phyloP scores from a whole-genome alignment of 2,329 filamentous ascomycete species.

The Fusarium nisikadoi region DNA sequence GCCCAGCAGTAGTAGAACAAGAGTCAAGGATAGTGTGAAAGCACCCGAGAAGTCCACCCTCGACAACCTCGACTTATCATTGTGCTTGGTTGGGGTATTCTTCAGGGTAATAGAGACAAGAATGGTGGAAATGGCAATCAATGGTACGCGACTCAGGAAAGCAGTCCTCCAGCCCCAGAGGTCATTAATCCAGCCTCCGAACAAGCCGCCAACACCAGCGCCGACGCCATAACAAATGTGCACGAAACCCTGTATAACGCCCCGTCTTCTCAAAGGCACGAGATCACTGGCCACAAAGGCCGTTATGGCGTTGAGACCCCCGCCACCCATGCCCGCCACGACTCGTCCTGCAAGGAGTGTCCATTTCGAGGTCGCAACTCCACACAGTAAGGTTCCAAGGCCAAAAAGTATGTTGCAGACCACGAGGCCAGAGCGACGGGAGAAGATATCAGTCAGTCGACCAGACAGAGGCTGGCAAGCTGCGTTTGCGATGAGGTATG shows the following conservation, averaged over 20 bases:
- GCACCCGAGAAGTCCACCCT: neutral
- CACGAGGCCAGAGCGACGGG: neutral
- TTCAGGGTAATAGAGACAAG: neutral
- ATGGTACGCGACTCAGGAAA: neutral
- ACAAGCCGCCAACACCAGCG: neutral
- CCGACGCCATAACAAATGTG: neutral
- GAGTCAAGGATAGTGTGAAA: neutral
- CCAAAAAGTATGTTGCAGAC: neutral
- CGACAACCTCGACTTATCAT: neutral
- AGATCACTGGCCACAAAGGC: neutral
- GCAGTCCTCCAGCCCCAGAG: neutral
- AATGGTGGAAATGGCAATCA: neutral
- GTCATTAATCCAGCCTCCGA: neutral
- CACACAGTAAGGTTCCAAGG: neutral
- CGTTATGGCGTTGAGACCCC: neutral
- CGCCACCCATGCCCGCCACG: neutral
- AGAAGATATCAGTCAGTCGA: neutral
- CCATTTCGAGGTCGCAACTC: neutral
- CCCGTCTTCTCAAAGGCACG: neutral
- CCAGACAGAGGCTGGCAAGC: neutral
- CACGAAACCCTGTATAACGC: neutral
- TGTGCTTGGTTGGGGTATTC: rapidly evolving
- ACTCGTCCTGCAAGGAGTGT: neutral
- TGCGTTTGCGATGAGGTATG: neutral
- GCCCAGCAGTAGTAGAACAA: neutral